Conservation (phyloP, 148 eudicot genomes). For the Spergularia bocconei region DNA sequence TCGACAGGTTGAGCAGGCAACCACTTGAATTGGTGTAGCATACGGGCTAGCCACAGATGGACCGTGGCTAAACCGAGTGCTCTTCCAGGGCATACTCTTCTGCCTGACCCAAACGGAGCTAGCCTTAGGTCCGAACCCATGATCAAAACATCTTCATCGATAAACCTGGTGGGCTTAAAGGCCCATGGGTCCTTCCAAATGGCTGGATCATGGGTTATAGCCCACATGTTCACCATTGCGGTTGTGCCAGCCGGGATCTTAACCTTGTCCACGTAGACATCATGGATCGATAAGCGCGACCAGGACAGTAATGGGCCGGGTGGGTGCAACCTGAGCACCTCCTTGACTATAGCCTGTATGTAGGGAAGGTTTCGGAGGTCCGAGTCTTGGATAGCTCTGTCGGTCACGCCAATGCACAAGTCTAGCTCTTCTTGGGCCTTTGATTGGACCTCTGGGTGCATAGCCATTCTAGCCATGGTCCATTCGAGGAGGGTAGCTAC, state of each 20-base stretch:
- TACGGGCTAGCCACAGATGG: slow-evolving; percentile 65
- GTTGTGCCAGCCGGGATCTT: slow-evolving; percentile 72
- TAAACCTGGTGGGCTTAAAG: slow-evolving; percentile 60
- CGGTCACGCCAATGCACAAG: slow-evolving; percentile 26
- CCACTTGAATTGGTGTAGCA: slow-evolving; percentile 67
- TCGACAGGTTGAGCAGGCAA: slow-evolving; percentile 45
- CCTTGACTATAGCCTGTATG: slow-evolving; percentile 75
- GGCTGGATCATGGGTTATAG: slow-evolving; percentile 68
- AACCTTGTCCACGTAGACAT: slow-evolving; percentile 50
- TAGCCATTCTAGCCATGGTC: slow-evolving; percentile 65
- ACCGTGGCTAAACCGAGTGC: slow-evolving; percentile 60
- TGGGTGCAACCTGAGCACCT: slow-evolving; percentile 71
- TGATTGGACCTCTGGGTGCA: slow-evolving; percentile 69
- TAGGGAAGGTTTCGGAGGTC: slow-evolving; percentile 64
- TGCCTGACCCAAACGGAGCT: slow-evolving; percentile 85
- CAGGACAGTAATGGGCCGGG: slow-evolving; percentile 89
- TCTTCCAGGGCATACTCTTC: slow-evolving; percentile 74
- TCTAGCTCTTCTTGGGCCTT: slow-evolving; percentile 63
- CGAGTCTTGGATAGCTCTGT: slow-evolving; percentile 51
- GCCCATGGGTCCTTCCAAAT: slow-evolving; percentile 72
- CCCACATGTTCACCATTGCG: slow-evolving; percentile 95
- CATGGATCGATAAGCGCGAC: slow-evolving; percentile 74
- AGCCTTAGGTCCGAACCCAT: slow-evolving; percentile 81
- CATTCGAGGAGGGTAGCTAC: slow-evolving; percentile 74
- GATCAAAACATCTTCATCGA: slow-evolving; percentile 49